phyloP scores from a whole-genome alignment of 805 yeast species.

The Saccharomyces eubayanus region DNA sequence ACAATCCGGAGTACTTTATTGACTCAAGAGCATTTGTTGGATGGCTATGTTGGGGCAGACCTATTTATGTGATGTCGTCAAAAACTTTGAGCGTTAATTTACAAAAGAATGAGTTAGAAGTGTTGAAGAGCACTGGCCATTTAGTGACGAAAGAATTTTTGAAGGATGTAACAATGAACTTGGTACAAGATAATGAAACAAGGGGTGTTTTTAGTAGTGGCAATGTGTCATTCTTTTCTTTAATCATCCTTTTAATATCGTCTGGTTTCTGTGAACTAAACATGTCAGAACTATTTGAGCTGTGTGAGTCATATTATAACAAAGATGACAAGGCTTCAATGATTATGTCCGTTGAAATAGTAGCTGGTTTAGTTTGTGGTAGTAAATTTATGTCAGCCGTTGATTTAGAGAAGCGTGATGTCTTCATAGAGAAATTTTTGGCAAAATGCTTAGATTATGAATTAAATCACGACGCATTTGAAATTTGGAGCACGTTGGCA shows the following conservation, averaged over 20 bases:
- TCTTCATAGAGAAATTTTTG: constrained; percentile 39
- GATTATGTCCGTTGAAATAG: constrained; percentile 62
- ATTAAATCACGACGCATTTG: constrained; percentile 62
- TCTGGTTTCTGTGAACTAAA: constrained; percentile 34
- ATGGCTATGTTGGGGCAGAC: constrained; percentile 68
- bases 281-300: constrained; percentile 44
- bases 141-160: constrained; percentile 52
- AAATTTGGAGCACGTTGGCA: constrained; percentile 66
- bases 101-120: constrained; percentile 34
- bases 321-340: constrained; percentile 68
- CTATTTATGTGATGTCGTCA: constrained; percentile 34
- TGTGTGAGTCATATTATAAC: constrained; percentile 45
- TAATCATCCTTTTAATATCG: constrained; percentile 42
- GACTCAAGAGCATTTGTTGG: constrained; percentile 54
- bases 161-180: constrained; percentile 38
- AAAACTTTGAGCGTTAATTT: constrained; percentile 31
- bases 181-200: constrained; percentile 61
- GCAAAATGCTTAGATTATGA: constrained; percentile 43
- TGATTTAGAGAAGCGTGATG: constrained; percentile 36
- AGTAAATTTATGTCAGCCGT: constrained; percentile 36
- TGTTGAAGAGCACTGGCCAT: constrained; percentile 38
- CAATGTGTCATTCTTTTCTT: constrained; percentile 49
- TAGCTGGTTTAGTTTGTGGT: constrained; percentile 52
- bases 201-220: constrained; percentile 58
- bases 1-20: constrained; percentile 44